Evolutionary conservation across 495 filamentous ascomycete genomes (phyloP).

Genomic region (Penicillium cinerascens): DNA sequence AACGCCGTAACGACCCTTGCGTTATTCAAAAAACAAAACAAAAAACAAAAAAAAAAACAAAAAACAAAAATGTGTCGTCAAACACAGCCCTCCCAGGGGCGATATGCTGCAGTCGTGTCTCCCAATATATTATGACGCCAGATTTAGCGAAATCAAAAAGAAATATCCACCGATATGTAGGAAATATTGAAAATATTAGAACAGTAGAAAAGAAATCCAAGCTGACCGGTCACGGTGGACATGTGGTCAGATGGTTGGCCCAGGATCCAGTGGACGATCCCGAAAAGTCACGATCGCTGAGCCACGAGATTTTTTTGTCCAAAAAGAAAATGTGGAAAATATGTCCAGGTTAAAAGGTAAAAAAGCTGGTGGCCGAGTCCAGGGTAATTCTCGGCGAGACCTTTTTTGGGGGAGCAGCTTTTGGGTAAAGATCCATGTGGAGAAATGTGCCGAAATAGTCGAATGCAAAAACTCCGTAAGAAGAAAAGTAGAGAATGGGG

Average conservation of each 20-base stretch:
- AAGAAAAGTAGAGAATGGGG: not conserved
- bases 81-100: conserved; percentile 8
- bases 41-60: conserved; percentile 2
- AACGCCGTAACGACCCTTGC: too few relatives aligned
- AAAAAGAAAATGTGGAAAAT: conserved; percentile 3
- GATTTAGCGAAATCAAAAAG: conserved; percentile 4
- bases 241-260: not conserved
- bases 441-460: not conserved
- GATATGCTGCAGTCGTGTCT: conserved; percentile 15
- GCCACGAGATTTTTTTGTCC: not conserved
- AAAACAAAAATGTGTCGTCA: conserved; percentile 10
- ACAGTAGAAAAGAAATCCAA: conserved; percentile 17
- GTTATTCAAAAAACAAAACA: conserved; percentile 4
- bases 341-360: conserved; percentile 17
- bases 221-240: not conserved
- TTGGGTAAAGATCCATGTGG: not conserved
- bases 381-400: conserved; percentile 7
- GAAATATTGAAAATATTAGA: conserved; percentile 30
- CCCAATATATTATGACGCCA: conserved; percentile 16
- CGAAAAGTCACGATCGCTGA: conserved; percentile 4
- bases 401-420: conserved; percentile 14
- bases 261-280: conserved; percentile 14
- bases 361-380: conserved; percentile 16
- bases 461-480: conserved; percentile 2
- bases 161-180: conserved; percentile 15